phyloP scores from a whole-genome alignment of 176 grass and related monocot genomes.

The Ensete glaucum region DNA sequence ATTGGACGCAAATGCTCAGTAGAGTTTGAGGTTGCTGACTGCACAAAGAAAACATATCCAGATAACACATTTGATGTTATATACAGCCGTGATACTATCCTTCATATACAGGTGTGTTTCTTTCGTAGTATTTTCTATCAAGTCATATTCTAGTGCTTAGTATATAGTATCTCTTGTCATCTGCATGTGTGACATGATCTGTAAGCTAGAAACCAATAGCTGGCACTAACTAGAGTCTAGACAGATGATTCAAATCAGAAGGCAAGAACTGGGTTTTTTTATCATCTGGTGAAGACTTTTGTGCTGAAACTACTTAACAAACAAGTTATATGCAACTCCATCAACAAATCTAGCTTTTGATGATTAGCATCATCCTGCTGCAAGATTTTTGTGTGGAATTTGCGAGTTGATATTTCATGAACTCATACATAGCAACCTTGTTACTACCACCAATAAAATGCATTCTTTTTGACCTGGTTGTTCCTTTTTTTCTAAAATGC shows the following conservation, averaged over 20 bases:
- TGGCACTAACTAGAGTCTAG: not conserved
- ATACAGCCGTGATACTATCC: conserved; percentile 96
- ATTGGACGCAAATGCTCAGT: conserved; percentile 77
- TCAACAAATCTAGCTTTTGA: not conserved
- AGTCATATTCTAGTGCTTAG: not conserved
- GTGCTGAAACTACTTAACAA: not conserved
- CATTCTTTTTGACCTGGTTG: not conserved
- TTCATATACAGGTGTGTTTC: conserved; percentile 72
- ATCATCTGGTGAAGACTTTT: not conserved
- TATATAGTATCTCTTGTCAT: not conserved
- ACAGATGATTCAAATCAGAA: not conserved
- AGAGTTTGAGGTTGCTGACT: conserved; percentile 97
- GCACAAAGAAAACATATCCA: conserved; percentile 79
- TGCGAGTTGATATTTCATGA: too few relatives aligned
- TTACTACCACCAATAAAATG: not conserved
- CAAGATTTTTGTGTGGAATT: not conserved
- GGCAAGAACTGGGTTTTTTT: not conserved
- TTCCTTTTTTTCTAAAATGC: not conserved
- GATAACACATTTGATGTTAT: conserved; percentile 73
- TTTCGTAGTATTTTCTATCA: not conserved
- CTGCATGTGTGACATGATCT: not conserved
- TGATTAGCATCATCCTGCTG: not conserved
- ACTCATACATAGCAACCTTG: not conserved
- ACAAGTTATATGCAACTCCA: not conserved
- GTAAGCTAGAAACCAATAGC: not conserved